Evolutionary conservation across 2,329 filamentous ascomycete genomes (phyloP), one percentile per base, ranked within the genome.

Genomic region (Plenodomus lindquistii): DNA sequence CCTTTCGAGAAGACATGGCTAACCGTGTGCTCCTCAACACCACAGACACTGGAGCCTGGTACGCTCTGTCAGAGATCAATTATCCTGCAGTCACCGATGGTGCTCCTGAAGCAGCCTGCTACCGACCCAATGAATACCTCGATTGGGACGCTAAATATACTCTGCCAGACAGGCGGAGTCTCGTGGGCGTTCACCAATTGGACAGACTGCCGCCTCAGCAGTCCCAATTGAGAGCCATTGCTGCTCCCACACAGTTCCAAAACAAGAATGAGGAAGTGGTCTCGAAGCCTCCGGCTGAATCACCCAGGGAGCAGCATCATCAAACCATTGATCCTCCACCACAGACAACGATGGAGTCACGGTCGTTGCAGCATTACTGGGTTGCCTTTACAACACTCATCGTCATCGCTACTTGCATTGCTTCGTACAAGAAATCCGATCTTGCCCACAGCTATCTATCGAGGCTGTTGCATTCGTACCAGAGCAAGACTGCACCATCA

Each of bases 21-120:
- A 73, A 77, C 37, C 70, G 73, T 48, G 71, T 97, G 0, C 96
- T 94, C 65, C 81, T 97, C 50, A 96, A 97, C 68, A 87, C 87
- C 59, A 97, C 92, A 1, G 84, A 88, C 46, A 78, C 80, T n/a
- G 93, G 92, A 22, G 88, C 89, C 52, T 97, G 93, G 91, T 99
- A 93, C 71, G 94, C 92, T 24, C 81, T 97, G 74, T 97, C 93
- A 1, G 93, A 95, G 48, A 81, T 80, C 35, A 85, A 85, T 8
- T 97, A 97, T 62, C 94, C 94, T 3, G 81, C 93, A 9, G 90
- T 96, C 21, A 87, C 92, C 18, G 84, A 90, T 44, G 86, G 81
- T 35, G 85, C 84, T 4, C 75, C 78, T 19, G 73, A 76, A 54
- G 84, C 85, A 8, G 72, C 78, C 44, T 84, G 80, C 63, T 84